Percentiles rank a stretch among this genome's conserved stretches.
Conservation (phyloP, 2,329 filamentous ascomycete species). For the Sphaerulina vaccinii region DNA sequence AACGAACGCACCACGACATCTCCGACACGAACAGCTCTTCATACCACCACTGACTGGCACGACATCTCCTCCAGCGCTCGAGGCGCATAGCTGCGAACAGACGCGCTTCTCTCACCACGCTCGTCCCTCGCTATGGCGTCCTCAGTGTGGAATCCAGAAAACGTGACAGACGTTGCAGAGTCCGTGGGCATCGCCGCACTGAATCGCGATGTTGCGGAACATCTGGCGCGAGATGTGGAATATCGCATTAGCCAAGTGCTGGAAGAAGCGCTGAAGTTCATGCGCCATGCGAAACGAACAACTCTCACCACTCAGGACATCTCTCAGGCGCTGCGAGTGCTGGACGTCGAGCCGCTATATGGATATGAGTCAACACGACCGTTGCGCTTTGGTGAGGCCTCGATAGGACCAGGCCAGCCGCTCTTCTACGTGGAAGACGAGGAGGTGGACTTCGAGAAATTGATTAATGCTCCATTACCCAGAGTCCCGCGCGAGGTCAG, state of each 20-base stretch:
- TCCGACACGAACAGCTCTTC: neutral
- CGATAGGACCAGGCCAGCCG: conserved; percentile 86
- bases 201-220: conserved; percentile 80
- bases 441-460: conserved; percentile 97
- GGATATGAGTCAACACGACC: conserved; percentile 92
- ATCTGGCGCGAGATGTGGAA: conserved; percentile 89
- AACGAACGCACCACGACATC: neutral
- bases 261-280: conserved; percentile 90
- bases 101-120: neutral
- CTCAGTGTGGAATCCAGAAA: conserved; percentile 91
- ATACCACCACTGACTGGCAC: neutral
- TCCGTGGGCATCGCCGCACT: conserved; percentile 84
- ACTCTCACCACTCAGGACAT: conserved; percentile 87
- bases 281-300: conserved; percentile 86
- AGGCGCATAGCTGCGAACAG: neutral
- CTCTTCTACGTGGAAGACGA: conserved; percentile 98
- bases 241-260: conserved; percentile 92
- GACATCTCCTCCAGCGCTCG: neutral
- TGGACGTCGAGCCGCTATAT: conserved; percentile 93
- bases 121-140: conserved; percentile 23
- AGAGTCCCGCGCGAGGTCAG: conserved; percentile 91
- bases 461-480: conserved; percentile 93
- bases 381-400: conserved; percentile 88
- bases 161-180: conserved; percentile 92
- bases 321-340: conserved; percentile 75